Evolutionary conservation across 2,329 filamentous ascomycete species (phyloP), one percentile per base, ranked within the genome.

Genomic region (Geosmithia flava): DNA sequence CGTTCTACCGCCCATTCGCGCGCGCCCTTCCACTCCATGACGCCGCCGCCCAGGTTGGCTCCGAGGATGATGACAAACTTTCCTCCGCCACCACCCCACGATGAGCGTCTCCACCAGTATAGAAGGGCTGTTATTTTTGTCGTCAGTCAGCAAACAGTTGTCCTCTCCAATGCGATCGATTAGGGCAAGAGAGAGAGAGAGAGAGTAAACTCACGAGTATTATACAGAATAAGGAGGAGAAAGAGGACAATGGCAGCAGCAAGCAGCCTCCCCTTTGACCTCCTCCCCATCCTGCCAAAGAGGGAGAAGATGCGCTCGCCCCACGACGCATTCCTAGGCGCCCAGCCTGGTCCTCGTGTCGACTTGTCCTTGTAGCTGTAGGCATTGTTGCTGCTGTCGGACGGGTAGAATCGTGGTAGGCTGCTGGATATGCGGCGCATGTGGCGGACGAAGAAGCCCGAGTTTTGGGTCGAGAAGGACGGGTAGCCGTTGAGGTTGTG

Each of bases 11-110:
- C 93, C 93, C 93, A 98, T 68, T 98, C 93, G 52, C 90, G 80
- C 19, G 91, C 86, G 0, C 91, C 91, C 66, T 98, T 98, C 91
- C 89, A 96, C 61, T 96, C 91, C 89, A 97, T 97, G 7, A 98
- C 93, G 58, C 93, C 93, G 51, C 93, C 93, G 45, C 93, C 93
- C 53, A 95, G 78, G 60, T 98, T 98, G 48, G 93, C 90, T 20
- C 86, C 90, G 19, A 97, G 73, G 53, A 98, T 89, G 48, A 98
- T 85, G 54, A 98, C 93, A 60, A 85, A 90, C 59, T 95, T 97
- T 60, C 83, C 82, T 19, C 93, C 93, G 45, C 87, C 87, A 46
- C 91, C 90, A 3, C 94, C 72, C 66, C 76, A 76, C 37, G 81
- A 69, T 44, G 83, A 75, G 67, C 86, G 76, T 58, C 88, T 80